Evolutionary conservation across 306 rosid genomes (phyloP).

Genomic region (Canavalia gladiata): DNA sequence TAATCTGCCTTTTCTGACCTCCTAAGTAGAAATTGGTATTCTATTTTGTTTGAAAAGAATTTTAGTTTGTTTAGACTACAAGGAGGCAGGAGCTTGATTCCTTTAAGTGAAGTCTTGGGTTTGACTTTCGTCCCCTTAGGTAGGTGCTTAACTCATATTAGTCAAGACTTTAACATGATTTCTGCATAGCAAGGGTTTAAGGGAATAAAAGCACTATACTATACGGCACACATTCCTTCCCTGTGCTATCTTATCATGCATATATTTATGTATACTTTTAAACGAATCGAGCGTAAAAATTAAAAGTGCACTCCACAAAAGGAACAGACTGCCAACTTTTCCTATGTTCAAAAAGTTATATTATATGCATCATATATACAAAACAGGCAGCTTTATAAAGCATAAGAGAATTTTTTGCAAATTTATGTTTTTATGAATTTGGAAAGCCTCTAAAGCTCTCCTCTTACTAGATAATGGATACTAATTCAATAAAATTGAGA

Average conservation of each 20-base stretch:
- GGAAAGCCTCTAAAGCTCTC: constrained; percentile 36
- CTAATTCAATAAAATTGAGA: constrained; percentile 53
- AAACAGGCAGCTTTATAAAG: constrained; percentile 40
- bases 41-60: no score
- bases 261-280: constrained; percentile 52
- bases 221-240: constrained; percentile 31
- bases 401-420: constrained; percentile 16
- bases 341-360: constrained; percentile 37
- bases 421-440: constrained; percentile 40
- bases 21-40: no score
- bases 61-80: no score
- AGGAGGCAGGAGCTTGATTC: not conserved
- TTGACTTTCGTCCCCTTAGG: not conserved
- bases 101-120: not conserved
- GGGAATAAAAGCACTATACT: not conserved
- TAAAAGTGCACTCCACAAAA: constrained; percentile 47
- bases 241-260: constrained; percentile 15
- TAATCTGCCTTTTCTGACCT: no score
- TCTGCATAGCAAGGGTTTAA: no score
- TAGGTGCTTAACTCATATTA: no score
- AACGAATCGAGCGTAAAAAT: constrained; percentile 39
- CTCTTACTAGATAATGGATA: constrained; percentile 54
- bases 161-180: no score
- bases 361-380: constrained; percentile 27
- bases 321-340: constrained; percentile 48